phyloP scores from a whole-genome alignment of 2,329 filamentous ascomycete species.

The Coniochaeta sp. region DNA sequence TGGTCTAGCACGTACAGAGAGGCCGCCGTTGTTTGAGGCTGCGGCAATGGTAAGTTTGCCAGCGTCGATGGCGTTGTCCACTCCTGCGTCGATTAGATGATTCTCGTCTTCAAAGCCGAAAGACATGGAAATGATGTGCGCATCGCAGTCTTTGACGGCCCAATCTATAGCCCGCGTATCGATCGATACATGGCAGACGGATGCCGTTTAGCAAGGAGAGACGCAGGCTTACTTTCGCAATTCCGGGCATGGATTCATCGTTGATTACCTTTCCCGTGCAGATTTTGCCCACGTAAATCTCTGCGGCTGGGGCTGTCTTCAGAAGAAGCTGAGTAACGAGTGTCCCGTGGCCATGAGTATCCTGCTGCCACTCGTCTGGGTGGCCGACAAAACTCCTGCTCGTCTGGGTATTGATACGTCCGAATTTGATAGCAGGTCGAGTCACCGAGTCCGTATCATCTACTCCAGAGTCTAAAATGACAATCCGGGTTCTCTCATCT shows the following conservation, averaged over 20 bases:
- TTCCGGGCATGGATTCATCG: not conserved
- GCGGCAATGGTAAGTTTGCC: not conserved
- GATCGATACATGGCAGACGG: not conserved
- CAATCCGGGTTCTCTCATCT: not conserved
- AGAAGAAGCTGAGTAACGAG: not conserved
- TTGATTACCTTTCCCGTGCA: not conserved
- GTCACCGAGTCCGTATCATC: not conserved
- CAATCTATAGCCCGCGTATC: not conserved
- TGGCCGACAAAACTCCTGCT: not conserved
- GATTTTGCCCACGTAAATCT: not conserved
- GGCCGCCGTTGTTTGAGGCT: not conserved
- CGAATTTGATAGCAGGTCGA: not conserved
- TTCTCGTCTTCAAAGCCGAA: not conserved
- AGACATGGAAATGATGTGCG: not conserved
- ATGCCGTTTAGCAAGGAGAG: not conserved
- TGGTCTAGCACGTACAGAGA: not conserved
- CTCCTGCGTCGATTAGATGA: not conserved
- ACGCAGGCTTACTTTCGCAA: not conserved
- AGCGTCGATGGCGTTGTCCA: not conserved
- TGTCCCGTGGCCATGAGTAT: not conserved
- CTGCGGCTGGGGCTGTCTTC: not conserved
- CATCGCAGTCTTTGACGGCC: not conserved
- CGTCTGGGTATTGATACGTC: not conserved
- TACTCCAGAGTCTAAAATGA: not conserved
- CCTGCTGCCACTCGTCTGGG: not conserved